Evolutionary conservation across 176 grass and related monocot species (phyloP).

Genomic region (Metroxylon sagu): DNA sequence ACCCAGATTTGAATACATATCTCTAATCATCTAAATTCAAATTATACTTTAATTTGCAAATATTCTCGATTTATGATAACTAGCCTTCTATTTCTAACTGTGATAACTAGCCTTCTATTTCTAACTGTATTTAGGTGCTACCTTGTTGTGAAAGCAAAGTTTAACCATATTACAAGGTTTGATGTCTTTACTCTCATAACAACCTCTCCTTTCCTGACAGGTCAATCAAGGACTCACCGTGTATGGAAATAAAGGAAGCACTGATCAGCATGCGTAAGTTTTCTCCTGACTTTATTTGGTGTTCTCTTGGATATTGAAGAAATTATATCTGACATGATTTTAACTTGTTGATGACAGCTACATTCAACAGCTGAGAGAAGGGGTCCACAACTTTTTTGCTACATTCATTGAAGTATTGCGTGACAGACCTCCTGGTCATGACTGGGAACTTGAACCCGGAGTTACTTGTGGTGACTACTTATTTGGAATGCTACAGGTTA

Average conservation of each 20-base stretch:
- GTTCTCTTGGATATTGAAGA: constrained; percentile 2
- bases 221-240: constrained; percentile 98
- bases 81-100: too few species aligned
- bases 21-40: too few species aligned
- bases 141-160: too few species aligned
- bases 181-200: too few species aligned
- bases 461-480: constrained; percentile 99
- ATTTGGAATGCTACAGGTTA: constrained; percentile 97
- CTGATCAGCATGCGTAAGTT: constrained; percentile 95
- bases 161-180: too few species aligned
- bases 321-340: constrained; percentile 4
- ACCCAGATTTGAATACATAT: too few species aligned
- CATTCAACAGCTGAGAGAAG: constrained; percentile 99
- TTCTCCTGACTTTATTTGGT: constrained; percentile 5
- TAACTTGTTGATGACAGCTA: constrained; percentile 44
- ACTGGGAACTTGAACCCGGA: constrained; percentile 99
- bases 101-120: too few species aligned
- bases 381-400: constrained; percentile 96
- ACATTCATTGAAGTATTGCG: constrained; percentile 95
- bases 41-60: too few species aligned
- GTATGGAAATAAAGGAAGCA: constrained; percentile 99
- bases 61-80: too few species aligned
- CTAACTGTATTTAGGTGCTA: too few species aligned
- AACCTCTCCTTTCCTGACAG: constrained; percentile 24
- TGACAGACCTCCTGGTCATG: constrained; percentile 88